Conservation (phyloP, 2,329 filamentous ascomycete genomes). For the Monascus ruber region DNA sequence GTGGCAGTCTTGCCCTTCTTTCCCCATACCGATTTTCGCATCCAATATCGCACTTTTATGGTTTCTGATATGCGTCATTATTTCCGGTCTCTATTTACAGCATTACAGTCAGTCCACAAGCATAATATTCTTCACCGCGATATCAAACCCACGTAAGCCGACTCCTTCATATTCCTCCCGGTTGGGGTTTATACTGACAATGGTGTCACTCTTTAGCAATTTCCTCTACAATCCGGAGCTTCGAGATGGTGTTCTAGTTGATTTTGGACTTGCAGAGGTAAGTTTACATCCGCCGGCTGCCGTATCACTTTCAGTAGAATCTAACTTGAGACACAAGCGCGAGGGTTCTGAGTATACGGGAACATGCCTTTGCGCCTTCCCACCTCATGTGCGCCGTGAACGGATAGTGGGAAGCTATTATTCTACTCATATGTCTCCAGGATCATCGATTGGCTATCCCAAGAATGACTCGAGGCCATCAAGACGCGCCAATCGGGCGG, state of each 20-base stretch:
- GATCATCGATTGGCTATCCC: conserved; percentile 58
- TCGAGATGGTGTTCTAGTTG: conserved; percentile 82
- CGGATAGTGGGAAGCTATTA: conserved; percentile 47
- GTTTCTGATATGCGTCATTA: conserved; percentile 81
- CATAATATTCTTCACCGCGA: conserved; percentile 83
- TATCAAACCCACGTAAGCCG: conserved; percentile 71
- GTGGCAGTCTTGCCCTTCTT: conserved; percentile 93
- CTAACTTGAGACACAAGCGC: conserved; percentile 26
- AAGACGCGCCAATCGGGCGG: conserved; percentile 82
- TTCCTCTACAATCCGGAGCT: conserved; percentile 76
- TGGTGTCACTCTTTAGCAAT: conserved; percentile 42
- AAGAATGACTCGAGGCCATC: conserved; percentile 83
- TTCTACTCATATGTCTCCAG: conserved; percentile 40
- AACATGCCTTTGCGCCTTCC: conserved; percentile 66
- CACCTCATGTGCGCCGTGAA: conserved; percentile 48
- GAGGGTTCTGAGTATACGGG: conserved; percentile 41
- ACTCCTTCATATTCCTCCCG: not conserved
- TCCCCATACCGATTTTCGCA: conserved; percentile 81
- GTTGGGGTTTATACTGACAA: not conserved
- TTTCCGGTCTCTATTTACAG: conserved; percentile 76
- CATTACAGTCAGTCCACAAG: conserved; percentile 70
- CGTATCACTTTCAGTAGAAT: not conserved
- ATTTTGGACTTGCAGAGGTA: conserved; percentile 89
- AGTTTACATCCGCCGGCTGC: conserved; percentile 1
- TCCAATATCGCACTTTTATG: conserved; percentile 83